These are phyloP conservation scores for Trametes cinnabarina DNA, from an alignment of 768 basidiomycete genomes.

Conservation along the genomic window DNA sequence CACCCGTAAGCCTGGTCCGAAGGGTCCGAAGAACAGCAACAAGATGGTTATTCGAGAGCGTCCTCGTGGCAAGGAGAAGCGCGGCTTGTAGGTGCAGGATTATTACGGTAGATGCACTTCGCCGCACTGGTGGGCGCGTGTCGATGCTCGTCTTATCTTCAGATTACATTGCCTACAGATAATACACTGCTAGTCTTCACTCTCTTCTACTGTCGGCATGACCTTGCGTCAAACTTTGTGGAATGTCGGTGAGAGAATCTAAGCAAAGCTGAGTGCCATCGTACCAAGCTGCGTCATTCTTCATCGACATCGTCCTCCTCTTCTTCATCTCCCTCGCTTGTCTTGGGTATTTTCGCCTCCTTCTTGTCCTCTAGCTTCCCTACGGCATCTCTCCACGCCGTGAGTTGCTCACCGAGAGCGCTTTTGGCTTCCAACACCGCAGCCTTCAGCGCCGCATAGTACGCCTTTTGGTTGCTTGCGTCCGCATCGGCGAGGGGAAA, in stretches of 20 bases:
- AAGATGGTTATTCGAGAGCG: slow-evolving; percentile 86
- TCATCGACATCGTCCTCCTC: slow-evolving; percentile 41
- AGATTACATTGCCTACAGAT: slow-evolving; percentile 11
- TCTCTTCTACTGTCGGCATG: not conserved
- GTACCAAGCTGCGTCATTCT: not conserved
- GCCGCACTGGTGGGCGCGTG: not conserved
- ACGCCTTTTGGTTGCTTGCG: slow-evolving; percentile 29
- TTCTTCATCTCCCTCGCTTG: slow-evolving; percentile 46
- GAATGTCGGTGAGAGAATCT: not conserved
- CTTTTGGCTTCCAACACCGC: slow-evolving; percentile 53
- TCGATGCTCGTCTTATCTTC: not conserved
- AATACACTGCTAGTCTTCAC: slow-evolving; percentile 17
- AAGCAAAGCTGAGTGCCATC: not conserved
- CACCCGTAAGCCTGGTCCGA: slow-evolving; percentile 89
- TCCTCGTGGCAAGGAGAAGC: slow-evolving; percentile 67
- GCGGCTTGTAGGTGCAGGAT: slow-evolving; percentile 15
- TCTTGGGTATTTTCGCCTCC: slow-evolving; percentile 45
- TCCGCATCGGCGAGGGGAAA: slow-evolving; percentile 23
- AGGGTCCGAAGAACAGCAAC: slow-evolving; percentile 87
- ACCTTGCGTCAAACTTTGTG: not conserved
- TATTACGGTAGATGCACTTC: no score
- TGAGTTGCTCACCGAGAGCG: slow-evolving; percentile 64
- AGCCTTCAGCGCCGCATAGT: slow-evolving; percentile 50
- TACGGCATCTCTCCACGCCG: slow-evolving; percentile 71
- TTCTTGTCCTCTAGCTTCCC: slow-evolving; percentile 63